phyloP scores from a whole-genome alignment of 768 basidiomycete species.

The Omphalotus guepiniiformis region DNA sequence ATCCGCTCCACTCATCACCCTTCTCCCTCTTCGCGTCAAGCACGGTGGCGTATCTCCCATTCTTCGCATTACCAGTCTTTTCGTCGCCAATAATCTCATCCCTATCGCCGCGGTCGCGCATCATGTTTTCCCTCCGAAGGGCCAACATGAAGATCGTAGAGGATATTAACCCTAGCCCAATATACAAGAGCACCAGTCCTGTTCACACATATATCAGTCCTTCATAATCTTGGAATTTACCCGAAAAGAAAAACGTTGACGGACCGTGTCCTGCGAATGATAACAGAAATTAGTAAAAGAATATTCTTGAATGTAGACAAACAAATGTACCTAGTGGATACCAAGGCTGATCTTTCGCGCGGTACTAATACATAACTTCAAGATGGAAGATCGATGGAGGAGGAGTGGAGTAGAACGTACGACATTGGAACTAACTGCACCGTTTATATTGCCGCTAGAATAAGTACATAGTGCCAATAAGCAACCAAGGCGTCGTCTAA shows the following conservation, averaged over 20 bases:
- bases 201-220: no score
- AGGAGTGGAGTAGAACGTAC: constrained; percentile 35
- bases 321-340: constrained; percentile 44
- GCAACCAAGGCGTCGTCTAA: background rate
- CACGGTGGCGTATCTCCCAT: constrained; percentile 53
- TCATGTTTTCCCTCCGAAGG: constrained; percentile 58
- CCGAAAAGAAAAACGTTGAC: no score
- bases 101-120: constrained; percentile 62
- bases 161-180: constrained; percentile 54
- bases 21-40: constrained; percentile 66
- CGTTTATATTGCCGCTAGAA: constrained; percentile 65
- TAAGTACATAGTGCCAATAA: background rate
- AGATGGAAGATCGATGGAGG: background rate
- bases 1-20: constrained; percentile 75
- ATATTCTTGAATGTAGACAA: background rate
- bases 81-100: constrained; percentile 60
- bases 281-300: constrained; percentile 6
- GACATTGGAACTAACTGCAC: constrained; percentile 73
- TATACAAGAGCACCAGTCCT: constrained; percentile 73
- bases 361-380: constrained; percentile 43
- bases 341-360: constrained; percentile 61
- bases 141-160: constrained; percentile 37
- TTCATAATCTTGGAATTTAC: no score
- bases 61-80: constrained; percentile 39
- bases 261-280: constrained; percentile 30